These are phyloP conservation scores for Adansonia gregorii DNA, from an alignment of 441 rosid genomes.

Conservation along the genomic window DNA sequence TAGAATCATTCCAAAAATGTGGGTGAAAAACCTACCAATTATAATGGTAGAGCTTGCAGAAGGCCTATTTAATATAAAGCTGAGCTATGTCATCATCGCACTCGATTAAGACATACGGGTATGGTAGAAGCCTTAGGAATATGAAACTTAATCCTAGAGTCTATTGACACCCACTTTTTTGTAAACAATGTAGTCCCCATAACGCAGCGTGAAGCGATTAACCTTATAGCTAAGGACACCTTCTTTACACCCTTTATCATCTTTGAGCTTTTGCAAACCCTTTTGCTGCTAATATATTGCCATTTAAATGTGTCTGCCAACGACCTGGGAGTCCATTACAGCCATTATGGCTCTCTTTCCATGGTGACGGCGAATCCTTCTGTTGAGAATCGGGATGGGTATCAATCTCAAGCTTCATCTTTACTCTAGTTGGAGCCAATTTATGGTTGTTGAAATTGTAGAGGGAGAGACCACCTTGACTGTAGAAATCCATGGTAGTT, in stretches of 20 bases:
- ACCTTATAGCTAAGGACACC: constrained; percentile 74
- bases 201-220: constrained; percentile 71
- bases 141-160: constrained; percentile 81
- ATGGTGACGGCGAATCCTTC: too few relatives aligned
- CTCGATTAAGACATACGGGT: constrained; percentile 79
- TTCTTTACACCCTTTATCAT: constrained; percentile 45
- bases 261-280: constrained; percentile 43
- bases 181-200: constrained; percentile 94
- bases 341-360: too few relatives aligned
- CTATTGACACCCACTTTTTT: constrained; percentile 92
- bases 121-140: constrained; percentile 59
- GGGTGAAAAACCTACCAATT: constrained; percentile 60
- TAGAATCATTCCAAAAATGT: not conserved
- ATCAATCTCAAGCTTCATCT: too few relatives aligned
- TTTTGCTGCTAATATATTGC: too few relatives aligned
- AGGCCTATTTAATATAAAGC: constrained; percentile 94
- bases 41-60: constrained; percentile 87
- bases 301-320: too few relatives aligned
- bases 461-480: too few relatives aligned
- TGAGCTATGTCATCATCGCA: constrained; percentile 97
- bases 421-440: too few relatives aligned
- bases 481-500: too few relatives aligned
- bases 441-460: too few relatives aligned
- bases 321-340: too few relatives aligned
- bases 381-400: too few relatives aligned